Base-by-base conservation (phyloP, 2,329 filamentous ascomycete genomes). In the Sarocladium strictum region DNA sequence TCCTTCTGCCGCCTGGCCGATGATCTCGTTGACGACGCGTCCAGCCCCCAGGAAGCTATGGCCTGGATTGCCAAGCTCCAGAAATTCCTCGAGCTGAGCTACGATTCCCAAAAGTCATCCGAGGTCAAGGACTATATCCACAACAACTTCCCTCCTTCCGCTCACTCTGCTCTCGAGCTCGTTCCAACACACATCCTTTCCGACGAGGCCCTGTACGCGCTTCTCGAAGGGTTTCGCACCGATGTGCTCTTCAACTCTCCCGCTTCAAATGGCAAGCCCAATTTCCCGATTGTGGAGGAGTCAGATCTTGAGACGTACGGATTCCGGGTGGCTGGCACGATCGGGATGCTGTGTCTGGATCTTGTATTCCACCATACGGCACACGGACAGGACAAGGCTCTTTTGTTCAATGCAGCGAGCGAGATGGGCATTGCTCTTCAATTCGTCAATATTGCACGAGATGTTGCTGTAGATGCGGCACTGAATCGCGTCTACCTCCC, bases 391-490 rank as follows among this genome's bases (percentile, higher is more conserved):
- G 47, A 54, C 24, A 54, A 56, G 43, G 64, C 71, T 14, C 63
- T 69, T 2, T 72, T 88, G 5, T 70, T 85, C 14, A 63, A 71
- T 15, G 79, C 84, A 1, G 85, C 85, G 1, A 74, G 76, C 19
- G 73, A 76, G 26, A 90, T 90, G 86, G 87, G 87, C 0, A 77
- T 86, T 32, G 86, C 87, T 1, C 70, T 90, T n/a, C 87, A 91
- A 62, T 89, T 86, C 61, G 81, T 89, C 61, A 91, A 90, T 62
- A 89, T 91, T 57, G 84, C 86, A 2, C 82, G 87, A 21, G 87
- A 91, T 62, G 83, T 90, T n/a, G 67, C 72, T 3, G 81, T 83
- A 2, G 87, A 90, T 61, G 84, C 87, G 0, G 69, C 71, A 14
- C 81, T 87, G 33, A 76, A 76, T 1, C 78, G 87, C 6, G 85